Base-by-base conservation (phyloP, 2,329 filamentous ascomycete species). In the Purpureocillium takamizusanense region DNA sequence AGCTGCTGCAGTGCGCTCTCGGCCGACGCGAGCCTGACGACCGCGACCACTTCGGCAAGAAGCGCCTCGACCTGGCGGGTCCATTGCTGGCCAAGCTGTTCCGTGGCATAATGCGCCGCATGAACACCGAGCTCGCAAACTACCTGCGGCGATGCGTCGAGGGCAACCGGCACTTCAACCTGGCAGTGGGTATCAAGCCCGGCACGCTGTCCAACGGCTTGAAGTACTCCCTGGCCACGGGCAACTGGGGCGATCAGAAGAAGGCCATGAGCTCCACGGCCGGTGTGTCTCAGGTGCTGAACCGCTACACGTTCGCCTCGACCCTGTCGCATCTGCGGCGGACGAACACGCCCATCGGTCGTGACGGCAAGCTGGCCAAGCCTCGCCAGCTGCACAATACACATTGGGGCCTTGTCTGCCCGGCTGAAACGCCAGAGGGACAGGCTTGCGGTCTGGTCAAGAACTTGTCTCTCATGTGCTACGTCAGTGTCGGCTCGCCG, bases 231-330 rank as follows among this genome's bases (percentile, higher is more conserved):
- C 72, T 98, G 45, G 90, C 92, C 18, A 98, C 92, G 12, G 92
- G 92, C 49, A 98, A 98, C 65, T 98, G 92, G 94, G 94, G 92
- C 55, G 92, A 98, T 49, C 92, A 98, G 69, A 98, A 97, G 75
- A 98, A 97, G 70, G 89, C 92, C 15, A 85, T 86, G 52, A 90
- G 83, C 51, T 86, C 89, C 1, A 97, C 94, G 47, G 92, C 92
- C 34, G 94, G 92, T 72, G 92, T 98, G 34, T 97, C 90, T 35
- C 92, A 98, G 65, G 94, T 98, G 65, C 67, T 98, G 54, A 98
- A 95, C 68, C 80, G 92, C 59, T 98, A 97, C 60, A 97, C 94
- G 1, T 98, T 95, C 56, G 81, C 92, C 13, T 98, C 94, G 31
- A 97, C 90, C 0, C 66, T 98, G 32, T 98, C 92, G 14, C 94